These are phyloP conservation scores for Dryas alaskensis DNA, from an alignment of 306 rosid genomes.

Conservation along the genomic window DNA sequence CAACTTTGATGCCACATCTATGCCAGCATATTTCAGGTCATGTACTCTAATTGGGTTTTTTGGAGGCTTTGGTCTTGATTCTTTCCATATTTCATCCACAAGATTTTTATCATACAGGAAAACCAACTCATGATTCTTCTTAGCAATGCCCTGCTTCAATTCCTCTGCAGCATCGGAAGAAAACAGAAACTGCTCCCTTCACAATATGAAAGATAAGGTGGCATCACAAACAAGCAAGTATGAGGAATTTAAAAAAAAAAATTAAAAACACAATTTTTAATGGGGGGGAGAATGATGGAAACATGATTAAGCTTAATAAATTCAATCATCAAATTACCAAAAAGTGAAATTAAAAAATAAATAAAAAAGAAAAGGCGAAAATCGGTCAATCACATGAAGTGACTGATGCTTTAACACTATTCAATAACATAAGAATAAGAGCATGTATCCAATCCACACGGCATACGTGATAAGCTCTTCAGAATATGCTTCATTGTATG, in stretches of 20 bases:
- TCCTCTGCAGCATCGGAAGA: slow-evolving; percentile 91
- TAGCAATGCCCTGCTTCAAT: slow-evolving; percentile 64
- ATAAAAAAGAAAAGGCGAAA: not conserved
- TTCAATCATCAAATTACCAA: not conserved
- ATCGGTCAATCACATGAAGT: not conserved
- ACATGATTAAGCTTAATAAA: not conserved
- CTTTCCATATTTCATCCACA: slow-evolving; percentile 88
- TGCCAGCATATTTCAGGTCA: slow-evolving; percentile 76
- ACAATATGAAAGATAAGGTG: slow-evolving; percentile 45
- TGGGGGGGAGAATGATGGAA: not conserved
- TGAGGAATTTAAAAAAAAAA: slow-evolving; percentile 8
- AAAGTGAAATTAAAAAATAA: not conserved
- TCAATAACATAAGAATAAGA: not conserved
- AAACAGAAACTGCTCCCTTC: slow-evolving; percentile 99
- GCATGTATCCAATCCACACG: not conserved
- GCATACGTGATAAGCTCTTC: no score
- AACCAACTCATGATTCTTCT: slow-evolving; percentile 73
- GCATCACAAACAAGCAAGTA: slow-evolving; percentile 47
- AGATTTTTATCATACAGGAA: slow-evolving; percentile 70
- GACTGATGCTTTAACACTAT: not conserved
- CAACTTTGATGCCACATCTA: slow-evolving; percentile 74
- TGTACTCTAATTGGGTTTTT: slow-evolving; percentile 70
- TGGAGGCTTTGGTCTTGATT: slow-evolving; percentile 67
- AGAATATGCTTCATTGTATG: not conserved
- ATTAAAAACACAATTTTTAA: not conserved